phyloP scores from a whole-genome alignment of 352 stramenopile genomes.

The Phytophthora sansomeana region DNA sequence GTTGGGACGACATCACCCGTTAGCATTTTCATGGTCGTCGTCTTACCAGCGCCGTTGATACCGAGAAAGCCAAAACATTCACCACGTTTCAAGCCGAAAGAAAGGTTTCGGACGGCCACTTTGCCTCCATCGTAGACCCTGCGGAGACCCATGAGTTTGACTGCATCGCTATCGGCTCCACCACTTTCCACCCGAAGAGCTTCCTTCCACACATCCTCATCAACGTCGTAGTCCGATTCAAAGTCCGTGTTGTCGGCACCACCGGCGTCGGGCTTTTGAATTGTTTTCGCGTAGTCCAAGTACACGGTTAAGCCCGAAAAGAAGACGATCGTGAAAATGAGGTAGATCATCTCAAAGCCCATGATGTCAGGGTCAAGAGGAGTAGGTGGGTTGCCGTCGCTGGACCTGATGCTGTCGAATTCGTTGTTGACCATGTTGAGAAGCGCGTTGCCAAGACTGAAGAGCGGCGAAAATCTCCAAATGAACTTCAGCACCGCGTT shows the following conservation, averaged over 20 bases:
- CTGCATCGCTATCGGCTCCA: constrained; percentile 41
- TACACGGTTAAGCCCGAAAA: constrained; percentile 38
- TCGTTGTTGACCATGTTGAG: constrained; percentile 53
- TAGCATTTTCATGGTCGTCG: constrained; percentile 97
- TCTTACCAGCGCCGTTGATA: constrained; percentile 96
- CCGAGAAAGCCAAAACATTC: constrained; percentile 96
- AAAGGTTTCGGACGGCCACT: constrained; percentile 80
- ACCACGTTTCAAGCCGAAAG: constrained; percentile 90
- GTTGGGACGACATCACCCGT: constrained; percentile 83
- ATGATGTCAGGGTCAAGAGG: constrained; percentile 68
- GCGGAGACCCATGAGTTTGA: constrained; percentile 48
- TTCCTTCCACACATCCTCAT: constrained; percentile 53
- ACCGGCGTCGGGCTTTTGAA: constrained; percentile 47
- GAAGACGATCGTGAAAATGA: constrained; percentile 44
- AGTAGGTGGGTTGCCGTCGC: constrained; percentile 48
- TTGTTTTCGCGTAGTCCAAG: constrained; percentile 52
- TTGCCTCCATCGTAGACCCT: constrained; percentile 75
- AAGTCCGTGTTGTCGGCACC: constrained; percentile 31
- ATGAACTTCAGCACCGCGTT: constrained; percentile 74
- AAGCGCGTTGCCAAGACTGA: constrained; percentile 60
- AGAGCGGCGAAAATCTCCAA: constrained; percentile 75
- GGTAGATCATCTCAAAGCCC: constrained; percentile 67
- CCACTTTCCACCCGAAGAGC: constrained; percentile 41
- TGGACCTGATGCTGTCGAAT: constrained; percentile 32
- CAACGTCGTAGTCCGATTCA: constrained; percentile 46